Base-by-base conservation (phyloP, 2,329 filamentous ascomycete species). In the Akanthomyces uredinophilus region DNA sequence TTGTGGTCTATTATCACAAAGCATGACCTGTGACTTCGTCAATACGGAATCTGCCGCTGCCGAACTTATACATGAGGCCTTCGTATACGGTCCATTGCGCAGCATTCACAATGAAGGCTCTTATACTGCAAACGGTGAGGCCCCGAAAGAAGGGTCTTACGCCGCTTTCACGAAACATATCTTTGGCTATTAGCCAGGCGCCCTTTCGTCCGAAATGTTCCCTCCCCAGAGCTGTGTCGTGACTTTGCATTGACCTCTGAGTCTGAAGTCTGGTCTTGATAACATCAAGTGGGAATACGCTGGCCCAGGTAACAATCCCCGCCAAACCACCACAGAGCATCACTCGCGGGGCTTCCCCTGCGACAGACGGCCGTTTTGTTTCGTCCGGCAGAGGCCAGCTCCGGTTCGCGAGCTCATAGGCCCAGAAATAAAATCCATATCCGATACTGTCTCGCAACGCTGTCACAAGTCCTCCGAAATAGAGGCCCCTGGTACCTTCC, bases 341-440 rank as follows among this genome's bases (percentile, higher is more conserved):
- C 20, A 91, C 83, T 67, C 87, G 89, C 41, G 83, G 75, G 1
- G 87, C 83, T 58, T 75, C 81, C 22, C 82, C 74, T 14, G 75
- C 68, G 50, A 72, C 62, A 0, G 70, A 70, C 2, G 67, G 63
- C 24, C 67, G 66, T 16, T 67, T 60, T 13, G 63, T 63, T 18
- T 62, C 46, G 10, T 63, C 63, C 7, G 66, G 57, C 4, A 75
- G 76, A 20, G 78, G 77, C 73, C 87, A 79, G 60, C 79, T 77
- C 41, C 84, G 81, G 65, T 88, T 91, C 66, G 82, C 85, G 63
- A 93, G 78, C 74, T 96, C 90, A 71, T 97, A 98, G 1, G 89
- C 89, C 90, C 90, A 96, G 74, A 98, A 98, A 72, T 97, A 98
- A 74, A 97, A 97, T 0, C 93, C 94, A 75, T 97, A 98, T n/a